Evolutionary conservation across 139 green algal genomes (phyloP).

Genomic region (Tetraselmis striata): DNA sequence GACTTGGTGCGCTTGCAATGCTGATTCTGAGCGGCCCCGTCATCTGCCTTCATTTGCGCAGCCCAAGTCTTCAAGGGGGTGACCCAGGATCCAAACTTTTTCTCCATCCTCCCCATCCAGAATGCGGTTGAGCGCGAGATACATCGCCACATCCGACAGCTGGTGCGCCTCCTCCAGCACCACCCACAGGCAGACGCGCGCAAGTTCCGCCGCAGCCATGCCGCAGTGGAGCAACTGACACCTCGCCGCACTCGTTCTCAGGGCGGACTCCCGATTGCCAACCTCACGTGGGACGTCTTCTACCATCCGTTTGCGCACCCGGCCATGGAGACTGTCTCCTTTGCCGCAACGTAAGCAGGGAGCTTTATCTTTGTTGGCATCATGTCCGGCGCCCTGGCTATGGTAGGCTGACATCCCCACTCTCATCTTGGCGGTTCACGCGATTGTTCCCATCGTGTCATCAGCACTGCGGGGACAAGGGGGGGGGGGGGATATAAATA

Average conservation of each 20-base stretch:
- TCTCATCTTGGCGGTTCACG: background rate
- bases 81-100: conserved; percentile 65
- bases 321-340: conserved; percentile 45
- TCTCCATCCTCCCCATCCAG: conserved; percentile 77
- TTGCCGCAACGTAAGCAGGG: conserved; percentile 61
- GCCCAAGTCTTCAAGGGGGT: conserved; percentile 62
- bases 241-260: too few species aligned
- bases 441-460: background rate
- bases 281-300: conserved; percentile 36
- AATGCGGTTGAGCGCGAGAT: conserved; percentile 66
- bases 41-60: conserved; percentile 12
- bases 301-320: conserved; percentile 73
- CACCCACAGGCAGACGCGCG: conserved; percentile 1
- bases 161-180: background rate
- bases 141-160: background rate
- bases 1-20: background rate
- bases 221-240: too few species aligned
- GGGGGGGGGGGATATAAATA: too few species aligned
- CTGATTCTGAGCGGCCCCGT: background rate
- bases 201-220: background rate
- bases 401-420: conserved; percentile 15
- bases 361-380: conserved; percentile 87
- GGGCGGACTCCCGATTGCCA: too few species aligned
- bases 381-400: conserved; percentile 86
- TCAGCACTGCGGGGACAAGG: background rate